Percentiles rank a stretch among this genome's conserved stretches.
Conservation (phyloP, 495 filamentous ascomycete species). For the Podospora pseudocomata region DNA sequence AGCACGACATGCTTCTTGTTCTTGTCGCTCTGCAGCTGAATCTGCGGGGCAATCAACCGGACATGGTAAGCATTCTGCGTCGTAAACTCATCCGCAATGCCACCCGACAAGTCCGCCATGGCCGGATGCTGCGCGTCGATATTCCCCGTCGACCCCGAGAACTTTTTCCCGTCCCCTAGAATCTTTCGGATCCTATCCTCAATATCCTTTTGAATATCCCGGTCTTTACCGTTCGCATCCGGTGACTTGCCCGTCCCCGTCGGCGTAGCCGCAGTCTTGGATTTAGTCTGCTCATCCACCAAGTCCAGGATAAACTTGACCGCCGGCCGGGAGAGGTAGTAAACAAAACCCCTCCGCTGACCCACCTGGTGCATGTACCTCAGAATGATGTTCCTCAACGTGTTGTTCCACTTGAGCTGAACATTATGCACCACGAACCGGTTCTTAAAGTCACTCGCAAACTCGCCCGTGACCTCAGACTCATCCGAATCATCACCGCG, state of each 20-base stretch:
- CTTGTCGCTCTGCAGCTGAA: constrained; percentile 97
- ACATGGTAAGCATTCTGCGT: constrained; percentile 92
- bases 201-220: constrained; percentile 61
- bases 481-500: constrained; percentile 27
- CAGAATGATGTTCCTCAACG: constrained; percentile 89
- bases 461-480: constrained; percentile 52
- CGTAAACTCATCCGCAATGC: constrained; percentile 85
- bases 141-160: constrained; percentile 68
- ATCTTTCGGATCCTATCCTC: constrained; percentile 86
- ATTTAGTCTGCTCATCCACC: constrained; percentile 83
- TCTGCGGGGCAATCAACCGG: constrained; percentile 92
- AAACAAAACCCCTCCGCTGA: constrained; percentile 92
- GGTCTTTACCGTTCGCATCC: constrained; percentile 39
- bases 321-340: constrained; percentile 92
- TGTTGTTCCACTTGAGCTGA: constrained; percentile 98
- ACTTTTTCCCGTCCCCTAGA: constrained; percentile 77
- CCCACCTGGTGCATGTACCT: constrained; percentile 97
- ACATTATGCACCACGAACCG: constrained; percentile 96
- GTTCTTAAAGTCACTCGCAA: constrained; percentile 92
- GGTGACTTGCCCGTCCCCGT: constrained; percentile 37
- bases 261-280: constrained; percentile 43
- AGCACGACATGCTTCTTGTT: constrained; percentile 88
- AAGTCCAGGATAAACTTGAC: constrained; percentile 98
- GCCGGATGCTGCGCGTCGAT: constrained; percentile 33
- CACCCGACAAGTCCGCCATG: constrained; percentile 61